Evolutionary conservation across 768 basidiomycete genomes (phyloP).

Genomic region (Xerocomus brunneocitrinus): DNA sequence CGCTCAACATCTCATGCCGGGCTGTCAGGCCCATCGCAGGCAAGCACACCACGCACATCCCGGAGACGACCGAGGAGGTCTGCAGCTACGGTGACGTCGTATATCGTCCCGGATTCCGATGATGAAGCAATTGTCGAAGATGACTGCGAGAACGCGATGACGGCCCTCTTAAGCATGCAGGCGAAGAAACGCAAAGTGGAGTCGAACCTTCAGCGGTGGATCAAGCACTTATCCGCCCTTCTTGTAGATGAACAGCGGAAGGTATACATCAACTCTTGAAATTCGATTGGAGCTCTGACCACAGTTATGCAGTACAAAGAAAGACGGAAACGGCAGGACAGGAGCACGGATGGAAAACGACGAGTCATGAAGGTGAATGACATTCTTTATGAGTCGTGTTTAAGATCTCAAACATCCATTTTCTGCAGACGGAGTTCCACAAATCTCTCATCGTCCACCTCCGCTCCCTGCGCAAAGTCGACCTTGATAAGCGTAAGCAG

Average conservation of each 20-base stretch:
- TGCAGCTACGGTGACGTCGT: constrained; percentile 53
- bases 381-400: background rate
- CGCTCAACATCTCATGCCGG: constrained; percentile 19
- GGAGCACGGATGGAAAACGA: constrained; percentile 42
- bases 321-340: constrained; percentile 54
- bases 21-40: constrained; percentile 9
- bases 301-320: constrained; percentile 49
- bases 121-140: constrained; percentile 52
- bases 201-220: constrained; percentile 58
- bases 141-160: constrained; percentile 32
- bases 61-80: constrained; percentile 60
- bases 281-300: constrained; percentile 5
- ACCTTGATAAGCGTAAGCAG: constrained; percentile 46
- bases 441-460: constrained; percentile 56
- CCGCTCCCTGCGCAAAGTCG: constrained; percentile 56
- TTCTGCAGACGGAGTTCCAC: constrained; percentile 59
- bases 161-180: constrained; percentile 26
- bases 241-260: constrained; percentile 66
- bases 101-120: constrained; percentile 66
- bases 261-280: constrained; percentile 34
- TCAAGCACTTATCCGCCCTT: constrained; percentile 57
- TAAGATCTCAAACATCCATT: background rate
- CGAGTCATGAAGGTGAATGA: constrained; percentile 53
- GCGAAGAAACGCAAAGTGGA: constrained; percentile 38
- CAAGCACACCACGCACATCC: constrained; percentile 20